Evolutionary conservation across 2,329 filamentous ascomycete genomes (phyloP).

Genomic region (Rosellinia necatrix): DNA sequence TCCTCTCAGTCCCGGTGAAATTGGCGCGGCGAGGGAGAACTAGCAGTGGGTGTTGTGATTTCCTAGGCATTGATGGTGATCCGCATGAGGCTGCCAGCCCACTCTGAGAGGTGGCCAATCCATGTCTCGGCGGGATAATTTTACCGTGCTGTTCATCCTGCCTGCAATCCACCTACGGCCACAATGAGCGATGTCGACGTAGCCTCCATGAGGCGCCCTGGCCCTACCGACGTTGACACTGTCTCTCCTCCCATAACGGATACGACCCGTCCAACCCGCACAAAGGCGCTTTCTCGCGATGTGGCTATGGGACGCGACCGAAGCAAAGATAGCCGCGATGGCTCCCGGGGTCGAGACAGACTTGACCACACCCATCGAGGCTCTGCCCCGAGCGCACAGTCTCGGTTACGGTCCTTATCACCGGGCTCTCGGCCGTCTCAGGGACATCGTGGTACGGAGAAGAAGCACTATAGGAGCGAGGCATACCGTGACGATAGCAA

Average conservation of each 20-base stretch:
- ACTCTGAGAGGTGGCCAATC: constrained; percentile 38
- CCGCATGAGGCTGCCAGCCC: constrained; percentile 35
- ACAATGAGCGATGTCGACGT: constrained; percentile 36
- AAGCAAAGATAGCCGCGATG: constrained; percentile 42
- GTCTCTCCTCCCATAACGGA: constrained; percentile 20
- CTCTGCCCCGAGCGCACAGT: constrained; percentile 28
- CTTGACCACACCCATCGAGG: constrained; percentile 37
- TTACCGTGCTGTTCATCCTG: constrained; percentile 31
- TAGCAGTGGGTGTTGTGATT: constrained; percentile 4
- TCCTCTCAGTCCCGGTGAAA: not conserved
- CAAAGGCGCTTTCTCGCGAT: constrained; percentile 40
- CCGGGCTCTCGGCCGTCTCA: constrained; percentile 33
- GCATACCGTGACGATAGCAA: constrained; percentile 42
- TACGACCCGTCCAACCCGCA: constrained; percentile 27
- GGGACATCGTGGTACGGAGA: constrained; percentile 32
- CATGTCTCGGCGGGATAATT: constrained; percentile 40
- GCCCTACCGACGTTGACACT: constrained; percentile 23
- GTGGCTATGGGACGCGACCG: constrained; percentile 50
- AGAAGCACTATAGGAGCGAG: constrained; percentile 31
- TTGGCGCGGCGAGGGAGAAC: not conserved
- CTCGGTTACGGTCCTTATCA: constrained; percentile 33
- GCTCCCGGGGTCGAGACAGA: constrained; percentile 43
- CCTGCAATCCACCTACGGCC: constrained; percentile 17
- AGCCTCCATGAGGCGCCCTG: constrained; percentile 31
- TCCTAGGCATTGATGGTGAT: constrained; percentile 21